Evolutionary conservation across 192 early-diverging fungal genomes (phyloP), one percentile per base, ranked within the genome.

Genomic region (Rhizoclosmatium sp.): DNA sequence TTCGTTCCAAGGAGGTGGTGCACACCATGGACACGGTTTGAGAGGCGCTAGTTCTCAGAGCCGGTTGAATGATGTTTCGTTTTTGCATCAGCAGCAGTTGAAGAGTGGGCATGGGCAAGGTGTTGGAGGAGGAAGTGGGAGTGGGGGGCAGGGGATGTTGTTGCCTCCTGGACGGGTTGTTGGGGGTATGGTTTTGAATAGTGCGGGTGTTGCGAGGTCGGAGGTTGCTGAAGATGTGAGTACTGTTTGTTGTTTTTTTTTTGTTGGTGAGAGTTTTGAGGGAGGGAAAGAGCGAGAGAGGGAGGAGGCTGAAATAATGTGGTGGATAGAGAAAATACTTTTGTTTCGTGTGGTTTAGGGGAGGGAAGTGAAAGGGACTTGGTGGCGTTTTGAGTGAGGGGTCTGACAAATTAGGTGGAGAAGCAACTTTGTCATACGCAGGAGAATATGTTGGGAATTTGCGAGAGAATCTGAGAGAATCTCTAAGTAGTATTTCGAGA

Each of bases 121-220:
- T 47, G n/a, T 5, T 58, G 31, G 51, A 4, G 69, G 39, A 0
- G 69, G 69, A 0, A 39, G 47, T 47, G 51, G 40, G 0, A 39
- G 39, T 16, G n/a, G 16, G 14, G 56, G 48, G 14, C 5, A 5
- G 4, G 75, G 75, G 4, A 59, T 76, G 65, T 46, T 76, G 47
- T 56, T 76, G 40, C 75, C 75, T 47, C 75, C 75, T 39, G 75
- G 75, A 47, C 44, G 75, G 47, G 75, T 76, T 45, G 75, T 76
- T 46, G 75, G 75, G 9, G 75, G 75, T 47, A 47, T 76, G 65
- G 75, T 76, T 2, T 56, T 76, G 64, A 56, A 56, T 48, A 65
- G 41, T 56, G 21, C 61, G 14, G 75, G 65, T 1, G 65, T 76
- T 4, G 75, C 75, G 12, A 65, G 42, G 41, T 76, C 75, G 23